A percentile compares a stretch with the other conserved stretches of the same genome.
These are phyloP conservation scores for Leucoagaricus sp. DNA, from an alignment of 1,284 basidiomycete genomes.

Conservation along the genomic window DNA sequence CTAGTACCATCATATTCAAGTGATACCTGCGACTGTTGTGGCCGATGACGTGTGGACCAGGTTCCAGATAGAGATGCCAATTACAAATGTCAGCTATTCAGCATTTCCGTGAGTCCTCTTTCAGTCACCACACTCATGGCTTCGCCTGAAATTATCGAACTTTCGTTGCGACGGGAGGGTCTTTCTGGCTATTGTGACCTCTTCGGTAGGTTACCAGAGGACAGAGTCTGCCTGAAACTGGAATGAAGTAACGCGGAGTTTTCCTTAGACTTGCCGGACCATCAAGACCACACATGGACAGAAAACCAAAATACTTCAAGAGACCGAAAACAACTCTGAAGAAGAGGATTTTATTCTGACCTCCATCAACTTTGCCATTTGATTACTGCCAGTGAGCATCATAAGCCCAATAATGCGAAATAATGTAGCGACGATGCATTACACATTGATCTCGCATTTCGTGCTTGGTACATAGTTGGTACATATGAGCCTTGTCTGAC, in stretches of 20 bases:
- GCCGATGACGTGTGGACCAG: neutral
- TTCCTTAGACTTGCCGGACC: neutral
- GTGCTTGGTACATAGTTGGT: no score
- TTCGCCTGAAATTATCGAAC: no score
- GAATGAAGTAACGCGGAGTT: neutral
- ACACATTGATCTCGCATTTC: no score
- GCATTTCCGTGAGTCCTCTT: slow-evolving; percentile 2
- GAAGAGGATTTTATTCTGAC: neutral
- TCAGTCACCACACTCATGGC: neutral
- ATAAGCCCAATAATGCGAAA: no score
- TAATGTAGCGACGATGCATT: no score
- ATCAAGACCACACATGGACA: neutral
- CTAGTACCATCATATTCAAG: neutral
- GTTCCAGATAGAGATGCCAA: neutral
- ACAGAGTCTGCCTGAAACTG: neutral
- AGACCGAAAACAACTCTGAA: neutral
- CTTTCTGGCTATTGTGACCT: neutral
- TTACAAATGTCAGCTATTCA: neutral
- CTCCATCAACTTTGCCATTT: neutral
- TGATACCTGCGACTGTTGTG: neutral
- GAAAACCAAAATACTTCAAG: neutral
- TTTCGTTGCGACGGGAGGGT: no score
- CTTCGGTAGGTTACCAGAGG: neutral
- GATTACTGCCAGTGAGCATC: neutral
- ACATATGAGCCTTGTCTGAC: no score